Conservation (phyloP, 2,329 filamentous ascomycete species). For the Hirsutella rhossiliensis region DNA sequence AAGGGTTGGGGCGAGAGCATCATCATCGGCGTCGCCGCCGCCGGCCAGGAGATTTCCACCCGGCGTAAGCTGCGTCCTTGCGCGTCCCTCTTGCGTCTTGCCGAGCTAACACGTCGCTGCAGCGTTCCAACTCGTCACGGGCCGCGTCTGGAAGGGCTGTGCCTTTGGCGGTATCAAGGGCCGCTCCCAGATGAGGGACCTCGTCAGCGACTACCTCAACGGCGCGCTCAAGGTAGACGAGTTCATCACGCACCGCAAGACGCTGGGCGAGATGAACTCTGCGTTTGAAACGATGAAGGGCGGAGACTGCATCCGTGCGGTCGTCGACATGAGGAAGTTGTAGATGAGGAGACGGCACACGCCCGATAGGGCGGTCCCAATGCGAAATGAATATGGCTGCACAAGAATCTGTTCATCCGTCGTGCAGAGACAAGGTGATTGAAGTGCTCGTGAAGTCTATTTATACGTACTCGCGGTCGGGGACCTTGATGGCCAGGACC, state of each 20-base stretch:
- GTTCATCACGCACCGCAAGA: constrained; percentile 95
- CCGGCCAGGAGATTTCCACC: constrained; percentile 89
- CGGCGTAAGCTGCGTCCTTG: constrained; percentile 55
- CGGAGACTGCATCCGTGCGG: constrained; percentile 93
- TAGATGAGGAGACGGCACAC: constrained; percentile 4
- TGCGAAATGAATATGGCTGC: neutral
- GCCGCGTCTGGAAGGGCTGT: constrained; percentile 94
- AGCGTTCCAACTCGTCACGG: constrained; percentile 98
- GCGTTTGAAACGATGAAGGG: constrained; percentile 92
- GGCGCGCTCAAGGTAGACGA: constrained; percentile 95
- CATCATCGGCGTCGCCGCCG: constrained; percentile 92
- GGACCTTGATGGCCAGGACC: too few relatives aligned
- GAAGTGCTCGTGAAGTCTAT: too few relatives aligned
- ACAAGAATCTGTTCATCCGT: too few relatives aligned
- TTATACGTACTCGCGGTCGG: too few relatives aligned
- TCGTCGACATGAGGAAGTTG: constrained; percentile 53
- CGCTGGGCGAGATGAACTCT: constrained; percentile 69
- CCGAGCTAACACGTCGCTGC: constrained; percentile 11
- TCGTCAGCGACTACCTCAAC: constrained; percentile 81
- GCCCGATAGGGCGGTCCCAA: neutral
- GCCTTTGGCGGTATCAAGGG: constrained; percentile 98
- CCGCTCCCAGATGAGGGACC: constrained; percentile 74
- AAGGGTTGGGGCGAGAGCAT: constrained; percentile 99
- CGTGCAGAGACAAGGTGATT: too few relatives aligned
- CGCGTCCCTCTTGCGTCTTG: neutral